Conservation (phyloP, 73 alveolate species). For the Stentor coeruleus region DNA sequence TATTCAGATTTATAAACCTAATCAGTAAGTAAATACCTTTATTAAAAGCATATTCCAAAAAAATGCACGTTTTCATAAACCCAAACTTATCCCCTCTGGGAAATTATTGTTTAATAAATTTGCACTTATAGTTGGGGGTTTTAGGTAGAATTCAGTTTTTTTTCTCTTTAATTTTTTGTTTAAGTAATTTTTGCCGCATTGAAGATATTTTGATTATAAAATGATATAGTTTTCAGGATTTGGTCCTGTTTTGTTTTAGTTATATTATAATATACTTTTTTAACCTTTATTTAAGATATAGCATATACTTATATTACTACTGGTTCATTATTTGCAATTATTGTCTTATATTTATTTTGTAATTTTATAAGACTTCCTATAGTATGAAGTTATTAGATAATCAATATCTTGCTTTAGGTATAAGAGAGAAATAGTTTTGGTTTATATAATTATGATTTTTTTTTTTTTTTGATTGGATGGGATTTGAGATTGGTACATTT, state of each 20-base stretch:
- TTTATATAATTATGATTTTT: background rate
- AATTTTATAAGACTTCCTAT: constrained; percentile 17
- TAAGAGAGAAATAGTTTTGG: background rate
- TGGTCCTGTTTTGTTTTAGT: background rate
- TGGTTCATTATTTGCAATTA: constrained; percentile 1
- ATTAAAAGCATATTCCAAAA: background rate
- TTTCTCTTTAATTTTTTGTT: background rate
- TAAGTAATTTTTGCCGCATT: background rate
- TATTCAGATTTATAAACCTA: background rate
- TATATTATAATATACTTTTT: background rate
- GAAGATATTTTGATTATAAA: background rate
- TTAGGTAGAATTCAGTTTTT: background rate
- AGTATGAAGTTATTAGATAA: background rate
- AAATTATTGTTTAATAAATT: background rate
- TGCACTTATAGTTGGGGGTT: background rate
- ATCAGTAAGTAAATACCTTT: background rate
- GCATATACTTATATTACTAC: background rate
- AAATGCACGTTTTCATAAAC: background rate
- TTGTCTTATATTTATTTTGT: background rate
- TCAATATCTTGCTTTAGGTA: background rate
- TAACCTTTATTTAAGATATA: background rate
- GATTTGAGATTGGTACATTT: background rate
- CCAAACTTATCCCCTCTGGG: background rate
- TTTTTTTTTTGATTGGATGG: background rate
- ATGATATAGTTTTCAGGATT: background rate